Evolutionary conservation across 1,284 basidiomycete genomes (phyloP), one percentile per base, ranked within the genome.

Genomic region (Tranzscheliella williamsii): DNA sequence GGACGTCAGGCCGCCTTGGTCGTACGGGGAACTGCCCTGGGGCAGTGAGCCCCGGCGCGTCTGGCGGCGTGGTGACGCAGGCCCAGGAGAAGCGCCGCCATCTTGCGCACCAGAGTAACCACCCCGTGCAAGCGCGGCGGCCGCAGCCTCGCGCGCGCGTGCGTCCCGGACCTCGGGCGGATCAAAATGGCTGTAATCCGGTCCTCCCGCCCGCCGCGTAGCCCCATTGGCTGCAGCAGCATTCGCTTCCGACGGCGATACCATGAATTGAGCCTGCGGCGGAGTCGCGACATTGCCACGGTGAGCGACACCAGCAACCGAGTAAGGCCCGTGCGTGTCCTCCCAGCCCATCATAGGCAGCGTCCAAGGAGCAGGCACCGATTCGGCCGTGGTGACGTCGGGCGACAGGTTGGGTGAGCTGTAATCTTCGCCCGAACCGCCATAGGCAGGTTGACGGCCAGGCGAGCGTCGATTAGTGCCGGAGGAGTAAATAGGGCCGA

Each of bases 171-270:
- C 63, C 38, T 72, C 70, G 21, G 68, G 68, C 13, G 70, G 65
- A 45, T 72, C 70, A 37, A 72, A 61, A 41, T 72, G 70, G 42
- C 43, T 57, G 51, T 72, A 72, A 24, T 67, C 61, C 2, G 60
- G 67, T 30, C 50, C 64, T 5, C 63, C 42, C 5, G 42, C 47
- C 24, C 41, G 43, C 16, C 29, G 30, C 7, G 46, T 35, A 33
- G 42, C 36, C 16, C 39, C 40, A 36, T 41, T 45, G 24, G 45
- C 38, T 2, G 44, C 46, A 8, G 51, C 51, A 13, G 29, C 33
- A 26, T 52, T 49, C 24, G 46, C 51, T 26, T 60, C 65, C 18
- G 53, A 50, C 4, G 54, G 61, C n/a, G 49, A 52, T 24, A 40
- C 47, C 64, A 61, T 53, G 20, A 57, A 56, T 23, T 49, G 57